Percentiles rank a stretch among this genome's conserved stretches.
Evolutionary conservation across 805 yeast genomes (phyloP).

Genomic region (Brettanomyces sp.): DNA sequence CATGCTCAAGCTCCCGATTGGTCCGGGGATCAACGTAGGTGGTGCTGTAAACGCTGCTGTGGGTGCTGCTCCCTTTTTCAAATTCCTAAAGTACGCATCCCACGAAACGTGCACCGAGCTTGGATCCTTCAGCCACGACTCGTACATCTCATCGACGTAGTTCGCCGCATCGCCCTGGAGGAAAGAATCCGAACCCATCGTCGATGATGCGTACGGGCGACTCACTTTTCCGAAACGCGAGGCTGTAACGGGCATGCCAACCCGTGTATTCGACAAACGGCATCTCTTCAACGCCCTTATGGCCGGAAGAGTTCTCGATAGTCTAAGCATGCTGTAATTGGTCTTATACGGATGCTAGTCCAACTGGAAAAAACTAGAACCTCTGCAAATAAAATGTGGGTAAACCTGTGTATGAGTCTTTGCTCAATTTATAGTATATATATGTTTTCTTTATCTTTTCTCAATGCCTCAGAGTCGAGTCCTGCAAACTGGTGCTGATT

Average conservation of each 20-base stretch:
- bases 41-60: conserved; percentile 81
- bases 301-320: conserved; percentile 15
- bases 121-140: conserved; percentile 90
- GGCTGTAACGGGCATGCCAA: neutral
- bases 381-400: too few species aligned
- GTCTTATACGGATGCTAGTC: too few species aligned
- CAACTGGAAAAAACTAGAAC: too few species aligned
- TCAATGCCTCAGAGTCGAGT: too few species aligned
- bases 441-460: too few species aligned
- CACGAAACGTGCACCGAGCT: conserved; percentile 87
- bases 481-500: too few species aligned
- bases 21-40: conserved; percentile 78
- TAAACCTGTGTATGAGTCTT: too few species aligned
- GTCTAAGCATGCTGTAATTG: conserved; percentile 19
- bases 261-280: neutral
- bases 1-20: conserved; percentile 65
- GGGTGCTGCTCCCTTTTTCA: conserved; percentile 61
- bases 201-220: conserved; percentile 10
- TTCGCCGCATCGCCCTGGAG: conserved; percentile 77
- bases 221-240: neutral
- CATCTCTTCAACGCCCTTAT: conserved; percentile 15
- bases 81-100: conserved; percentile 93
- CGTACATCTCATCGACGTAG: conserved; percentile 96
- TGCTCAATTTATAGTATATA: too few species aligned
- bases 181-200: conserved; percentile 55